A percentile compares a stretch with the other conserved stretches of the same genome.
Evolutionary conservation across 2,329 filamentous ascomycete genomes (phyloP).

Genomic region (Stagonosporopsis cucurbitacearum): DNA sequence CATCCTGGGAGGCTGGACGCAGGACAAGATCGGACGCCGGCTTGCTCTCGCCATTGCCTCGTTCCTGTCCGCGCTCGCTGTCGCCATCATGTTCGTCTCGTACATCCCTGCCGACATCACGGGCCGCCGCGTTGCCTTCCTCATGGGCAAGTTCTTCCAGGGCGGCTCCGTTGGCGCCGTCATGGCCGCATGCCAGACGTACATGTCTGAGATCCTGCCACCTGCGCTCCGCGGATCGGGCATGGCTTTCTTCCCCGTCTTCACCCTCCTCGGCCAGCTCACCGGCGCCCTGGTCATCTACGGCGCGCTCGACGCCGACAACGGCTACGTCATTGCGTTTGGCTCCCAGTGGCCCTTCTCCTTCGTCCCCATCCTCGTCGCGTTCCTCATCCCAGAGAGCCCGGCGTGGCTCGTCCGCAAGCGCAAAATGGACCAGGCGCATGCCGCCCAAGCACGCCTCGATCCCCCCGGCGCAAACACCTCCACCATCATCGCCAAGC

Average conservation of each 20-base stretch:
- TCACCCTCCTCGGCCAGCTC: conserved; percentile 58
- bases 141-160: conserved; percentile 56
- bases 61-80: conserved; percentile 37
- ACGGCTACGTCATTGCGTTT: conserved; percentile 53
- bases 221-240: conserved; percentile 55
- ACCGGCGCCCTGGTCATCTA: conserved; percentile 52
- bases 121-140: conserved; percentile 46
- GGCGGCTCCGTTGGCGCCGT: conserved; percentile 56
- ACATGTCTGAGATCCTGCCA: conserved; percentile 60
- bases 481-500: conserved; percentile 35
- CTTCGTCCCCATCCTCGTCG: conserved; percentile 51
- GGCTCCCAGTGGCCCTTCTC: conserved; percentile 56
- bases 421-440: conserved; percentile 48
- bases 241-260: conserved; percentile 58
- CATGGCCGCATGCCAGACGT: conserved; percentile 51
- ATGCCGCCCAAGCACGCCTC: conserved; percentile 58
- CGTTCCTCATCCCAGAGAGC: conserved; percentile 59
- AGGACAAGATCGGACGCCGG: conserved; percentile 37
- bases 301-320: conserved; percentile 32
- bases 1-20: conserved; percentile 34
- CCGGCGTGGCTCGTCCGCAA: conserved; percentile 58
- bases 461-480: conserved; percentile 50
- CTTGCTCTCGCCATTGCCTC: conserved; percentile 28
- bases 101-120: conserved; percentile 32
- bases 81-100: conserved; percentile 40